phyloP scores from a whole-genome alignment of 371 early-diverging fungal genomes.

The Haplosporangium sp. region DNA sequence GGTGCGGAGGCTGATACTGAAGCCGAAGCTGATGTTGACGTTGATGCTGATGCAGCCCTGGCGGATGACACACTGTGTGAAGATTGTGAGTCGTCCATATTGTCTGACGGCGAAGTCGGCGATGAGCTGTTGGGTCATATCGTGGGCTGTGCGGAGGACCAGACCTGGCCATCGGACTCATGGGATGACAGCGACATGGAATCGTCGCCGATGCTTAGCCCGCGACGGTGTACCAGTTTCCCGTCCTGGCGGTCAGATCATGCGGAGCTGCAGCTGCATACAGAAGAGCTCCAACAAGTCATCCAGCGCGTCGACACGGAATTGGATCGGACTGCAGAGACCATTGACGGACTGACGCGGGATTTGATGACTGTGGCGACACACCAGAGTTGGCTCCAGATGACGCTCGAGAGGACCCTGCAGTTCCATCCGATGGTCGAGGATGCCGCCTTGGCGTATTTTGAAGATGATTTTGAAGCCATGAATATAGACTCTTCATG shows the following conservation, averaged over 20 bases:
- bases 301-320: slow-evolving; percentile 35
- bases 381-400: slow-evolving; percentile 44
- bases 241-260: slow-evolving; percentile 17
- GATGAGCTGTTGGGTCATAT: background rate
- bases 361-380: slow-evolving; percentile 38
- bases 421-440: slow-evolving; percentile 16
- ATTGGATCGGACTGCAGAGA: slow-evolving; percentile 37
- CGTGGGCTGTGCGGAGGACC: background rate
- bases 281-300: slow-evolving; percentile 13
- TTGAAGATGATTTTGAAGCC: background rate
- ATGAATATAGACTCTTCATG: slow-evolving; percentile 1
- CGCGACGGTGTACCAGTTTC: slow-evolving; percentile 24
- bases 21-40: background rate
- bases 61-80: background rate
- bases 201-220: background rate
- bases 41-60: background rate
- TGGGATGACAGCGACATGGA: background rate
- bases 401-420: slow-evolving; percentile 19
- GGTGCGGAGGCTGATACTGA: background rate
- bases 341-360: slow-evolving; percentile 41
- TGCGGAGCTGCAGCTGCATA: slow-evolving; percentile 11
- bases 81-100: too few species aligned
- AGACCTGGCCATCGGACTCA: background rate
- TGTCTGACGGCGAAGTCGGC: too few species aligned
- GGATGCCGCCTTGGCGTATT: background rate